Conservation (phyloP, 164 flowering plant species). For the Vitis cinerea region DNA sequence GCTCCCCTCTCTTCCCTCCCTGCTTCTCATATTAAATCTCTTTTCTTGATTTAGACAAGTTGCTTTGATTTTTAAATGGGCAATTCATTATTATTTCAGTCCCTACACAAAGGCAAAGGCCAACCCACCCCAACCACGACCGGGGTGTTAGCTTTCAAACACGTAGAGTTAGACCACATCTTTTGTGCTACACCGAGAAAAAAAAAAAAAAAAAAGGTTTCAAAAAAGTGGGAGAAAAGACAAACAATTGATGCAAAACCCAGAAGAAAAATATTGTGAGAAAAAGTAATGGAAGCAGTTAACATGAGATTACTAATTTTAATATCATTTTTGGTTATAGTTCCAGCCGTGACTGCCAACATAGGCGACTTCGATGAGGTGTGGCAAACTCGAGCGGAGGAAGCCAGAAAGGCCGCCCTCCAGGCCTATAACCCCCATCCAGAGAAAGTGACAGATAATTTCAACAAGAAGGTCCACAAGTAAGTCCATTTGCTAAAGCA, state of each 20-base stretch:
- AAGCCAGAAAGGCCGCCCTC: conserved; percentile 27
- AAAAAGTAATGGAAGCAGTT: conserved; percentile 2
- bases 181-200: background rate
- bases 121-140: no score
- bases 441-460: conserved; percentile 12
- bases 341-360: conserved; percentile 21
- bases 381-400: conserved; percentile 32
- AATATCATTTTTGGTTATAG: conserved; percentile 5
- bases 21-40: conserved; percentile 15
- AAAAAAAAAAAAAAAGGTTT: background rate
- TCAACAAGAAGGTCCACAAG: conserved; percentile 34
- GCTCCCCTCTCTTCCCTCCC: conserved; percentile 38
- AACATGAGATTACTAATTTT: conserved; percentile 8
- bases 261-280: no score
- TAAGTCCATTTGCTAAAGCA: conserved; percentile 7
- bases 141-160: no score
- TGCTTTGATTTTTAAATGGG: background rate
- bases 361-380: conserved; percentile 33
- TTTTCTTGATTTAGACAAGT: conserved; percentile 15
- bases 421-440: conserved; percentile 39
- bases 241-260: background rate
- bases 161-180: no score
- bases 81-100: background rate
- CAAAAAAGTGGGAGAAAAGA: background rate
- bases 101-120: no score